Evolutionary conservation across 1,139 yeast genomes (phyloP).

Genomic region (Arxiozyma slooffiae): DNA sequence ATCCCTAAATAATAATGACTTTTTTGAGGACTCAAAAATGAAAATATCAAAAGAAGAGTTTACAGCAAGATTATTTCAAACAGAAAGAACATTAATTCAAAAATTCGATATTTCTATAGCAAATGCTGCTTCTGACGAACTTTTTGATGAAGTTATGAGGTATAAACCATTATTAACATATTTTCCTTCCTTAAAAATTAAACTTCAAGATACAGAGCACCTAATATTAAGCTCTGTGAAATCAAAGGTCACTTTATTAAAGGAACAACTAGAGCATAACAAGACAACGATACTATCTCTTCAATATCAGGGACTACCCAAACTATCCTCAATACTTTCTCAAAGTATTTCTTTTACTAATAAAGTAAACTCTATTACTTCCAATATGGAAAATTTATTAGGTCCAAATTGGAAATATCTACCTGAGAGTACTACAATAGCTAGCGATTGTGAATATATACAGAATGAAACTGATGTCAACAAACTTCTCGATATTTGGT

Average conservation of each 20-base stretch:
- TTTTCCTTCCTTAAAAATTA: constrained; percentile 44
- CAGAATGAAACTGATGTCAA: constrained; percentile 40
- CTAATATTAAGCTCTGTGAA: constrained; percentile 41
- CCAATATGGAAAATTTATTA: constrained; percentile 43
- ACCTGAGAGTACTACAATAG: constrained; percentile 60
- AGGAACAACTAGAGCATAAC: constrained; percentile 4
- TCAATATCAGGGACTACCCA: constrained; percentile 38
- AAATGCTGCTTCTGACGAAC: constrained; percentile 37
- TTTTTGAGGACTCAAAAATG: constrained; percentile 30
- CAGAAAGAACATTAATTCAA: constrained; percentile 40
- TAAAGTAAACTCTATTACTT: constrained; percentile 35
- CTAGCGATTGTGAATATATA: constrained; percentile 41
- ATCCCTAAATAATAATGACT: constrained; percentile 8
- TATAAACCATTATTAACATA: constrained; percentile 38
- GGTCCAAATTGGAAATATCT: constrained; percentile 71
- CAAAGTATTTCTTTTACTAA: constrained; percentile 44
- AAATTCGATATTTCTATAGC: constrained; percentile 35
- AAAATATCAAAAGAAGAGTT: constrained; percentile 34
- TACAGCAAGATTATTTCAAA: constrained; percentile 34
- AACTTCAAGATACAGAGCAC: constrained; percentile 48
- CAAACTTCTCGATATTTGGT: constrained; percentile 42
- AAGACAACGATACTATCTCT: constrained; percentile 13
- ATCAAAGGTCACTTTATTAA: constrained; percentile 34
- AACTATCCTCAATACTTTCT: constrained; percentile 38
- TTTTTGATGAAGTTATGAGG: constrained; percentile 42